Conservation (phyloP, 768 basidiomycete genomes). For the Kwoniella botswanensis region DNA sequence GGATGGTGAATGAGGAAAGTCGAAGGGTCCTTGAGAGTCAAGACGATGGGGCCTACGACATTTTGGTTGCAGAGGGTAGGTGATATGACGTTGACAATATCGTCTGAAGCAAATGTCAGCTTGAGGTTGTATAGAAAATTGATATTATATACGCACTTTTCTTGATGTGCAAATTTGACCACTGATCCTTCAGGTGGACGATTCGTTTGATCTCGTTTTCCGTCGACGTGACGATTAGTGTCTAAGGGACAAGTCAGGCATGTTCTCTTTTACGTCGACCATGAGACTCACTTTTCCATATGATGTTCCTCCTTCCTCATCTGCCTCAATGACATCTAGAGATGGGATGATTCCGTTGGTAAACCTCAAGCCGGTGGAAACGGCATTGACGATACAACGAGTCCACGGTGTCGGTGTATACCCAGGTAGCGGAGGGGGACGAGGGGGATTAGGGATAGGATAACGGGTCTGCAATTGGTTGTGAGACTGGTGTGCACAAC, state of each 20-base stretch:
- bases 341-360: conserved; percentile 27
- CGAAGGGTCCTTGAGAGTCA: conserved; percentile 64
- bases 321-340: conserved; percentile 2
- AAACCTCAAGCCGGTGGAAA: conserved; percentile 33
- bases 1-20: conserved; percentile 87
- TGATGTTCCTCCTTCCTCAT: conserved; percentile 2
- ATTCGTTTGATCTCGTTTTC: conserved; percentile 52
- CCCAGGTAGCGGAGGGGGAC: conserved; percentile 37
- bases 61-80: conserved; percentile 62
- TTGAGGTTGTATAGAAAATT: background rate
- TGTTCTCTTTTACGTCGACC: background rate
- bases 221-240: conserved; percentile 64
- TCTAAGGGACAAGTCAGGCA: conserved; percentile 57
- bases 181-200: conserved; percentile 77
- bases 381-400: conserved; percentile 39
- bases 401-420: conserved; percentile 49
- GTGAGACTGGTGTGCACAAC: conserved; percentile 12
- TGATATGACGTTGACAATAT: conserved; percentile 72
- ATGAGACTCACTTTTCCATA: conserved; percentile 36
- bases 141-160: conserved; percentile 61
- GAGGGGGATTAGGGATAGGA: conserved; percentile 45
- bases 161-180: conserved; percentile 70
- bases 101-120: conserved; percentile 63
- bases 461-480: conserved; percentile 23
- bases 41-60: conserved; percentile 43